Percentiles rank a stretch among this genome's conserved stretches.
Evolutionary conservation across 108 stramenopile genomes (phyloP).

Genomic region (Fragilariopsis cylindrus): DNA sequence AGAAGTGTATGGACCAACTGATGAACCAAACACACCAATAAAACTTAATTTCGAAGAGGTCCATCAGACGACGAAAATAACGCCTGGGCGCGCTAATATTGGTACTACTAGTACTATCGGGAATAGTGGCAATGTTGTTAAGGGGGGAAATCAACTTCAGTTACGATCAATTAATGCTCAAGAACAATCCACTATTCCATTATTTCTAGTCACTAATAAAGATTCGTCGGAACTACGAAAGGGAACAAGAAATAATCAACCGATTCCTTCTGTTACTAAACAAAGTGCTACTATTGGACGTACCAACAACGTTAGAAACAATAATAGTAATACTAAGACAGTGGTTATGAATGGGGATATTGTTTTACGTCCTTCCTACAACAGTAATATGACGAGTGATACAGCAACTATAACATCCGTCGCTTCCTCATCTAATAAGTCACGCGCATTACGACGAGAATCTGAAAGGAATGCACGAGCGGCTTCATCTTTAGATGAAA

Average conservation of each 20-base stretch:
- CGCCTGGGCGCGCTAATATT: background rate
- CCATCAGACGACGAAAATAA: background rate
- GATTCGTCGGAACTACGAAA: background rate
- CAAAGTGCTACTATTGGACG: no score
- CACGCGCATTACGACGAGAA: constrained; percentile 17
- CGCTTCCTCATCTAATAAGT: constrained; percentile 10
- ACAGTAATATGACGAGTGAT: background rate
- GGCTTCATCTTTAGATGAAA: constrained; percentile 48
- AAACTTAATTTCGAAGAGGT: background rate
- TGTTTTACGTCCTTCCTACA: background rate
- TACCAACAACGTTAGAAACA: no score
- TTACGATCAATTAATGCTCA: no score
- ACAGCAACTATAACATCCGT: background rate
- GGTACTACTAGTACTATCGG: no score
- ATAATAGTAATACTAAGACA: background rate
- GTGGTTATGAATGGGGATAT: constrained; percentile 18
- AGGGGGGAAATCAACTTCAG: no score
- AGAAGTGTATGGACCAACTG: no score
- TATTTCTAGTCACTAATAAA: background rate
- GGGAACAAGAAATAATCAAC: background rate
- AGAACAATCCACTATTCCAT: background rate
- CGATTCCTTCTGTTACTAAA: background rate
- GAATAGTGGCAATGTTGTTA: no score
- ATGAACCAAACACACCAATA: background rate
- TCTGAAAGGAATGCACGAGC: constrained; percentile 41